These are phyloP conservation scores for Penicillium herquei DNA, from an alignment of 495 filamentous ascomycete genomes.

Conservation along the genomic window DNA sequence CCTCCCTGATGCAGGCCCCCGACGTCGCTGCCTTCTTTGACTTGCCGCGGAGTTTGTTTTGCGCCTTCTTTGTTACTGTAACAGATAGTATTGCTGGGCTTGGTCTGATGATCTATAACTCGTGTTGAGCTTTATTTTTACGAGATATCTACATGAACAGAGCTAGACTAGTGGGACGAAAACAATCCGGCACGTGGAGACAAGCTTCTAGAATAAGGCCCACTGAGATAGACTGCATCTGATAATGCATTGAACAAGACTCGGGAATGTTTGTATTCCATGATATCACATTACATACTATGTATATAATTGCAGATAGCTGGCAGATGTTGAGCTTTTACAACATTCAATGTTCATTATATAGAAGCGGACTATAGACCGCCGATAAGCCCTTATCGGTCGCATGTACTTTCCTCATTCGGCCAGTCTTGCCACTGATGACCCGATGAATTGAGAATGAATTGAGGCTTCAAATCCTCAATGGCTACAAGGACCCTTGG, in stretches of 20 bases:
- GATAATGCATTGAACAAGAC: not conserved
- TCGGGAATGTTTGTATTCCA: not conserved
- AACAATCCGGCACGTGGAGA: not conserved
- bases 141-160: too few species aligned
- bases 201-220: not conserved
- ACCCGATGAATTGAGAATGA: not conserved
- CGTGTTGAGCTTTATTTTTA: too few species aligned
- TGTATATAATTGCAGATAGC: too few species aligned
- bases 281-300: not conserved
- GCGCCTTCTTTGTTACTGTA: not conserved
- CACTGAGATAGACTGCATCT: not conserved
- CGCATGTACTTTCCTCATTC: slow-evolving; percentile 24
- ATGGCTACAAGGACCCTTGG: slow-evolving; percentile 5
- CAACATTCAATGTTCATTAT: not conserved
- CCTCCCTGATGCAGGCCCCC: not conserved
- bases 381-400: slow-evolving; percentile 18
- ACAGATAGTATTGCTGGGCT: too few species aligned
- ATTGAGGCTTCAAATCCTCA: too few species aligned
- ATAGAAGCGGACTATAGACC: slow-evolving; percentile 13
- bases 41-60: not conserved
- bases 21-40: not conserved
- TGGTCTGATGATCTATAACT: too few species aligned
- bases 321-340: too few species aligned
- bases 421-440: slow-evolving; percentile 19
- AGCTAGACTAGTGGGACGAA: not conserved